Conservation (phyloP, 164 flowering plant species). For the Liquidambar formosana region DNA sequence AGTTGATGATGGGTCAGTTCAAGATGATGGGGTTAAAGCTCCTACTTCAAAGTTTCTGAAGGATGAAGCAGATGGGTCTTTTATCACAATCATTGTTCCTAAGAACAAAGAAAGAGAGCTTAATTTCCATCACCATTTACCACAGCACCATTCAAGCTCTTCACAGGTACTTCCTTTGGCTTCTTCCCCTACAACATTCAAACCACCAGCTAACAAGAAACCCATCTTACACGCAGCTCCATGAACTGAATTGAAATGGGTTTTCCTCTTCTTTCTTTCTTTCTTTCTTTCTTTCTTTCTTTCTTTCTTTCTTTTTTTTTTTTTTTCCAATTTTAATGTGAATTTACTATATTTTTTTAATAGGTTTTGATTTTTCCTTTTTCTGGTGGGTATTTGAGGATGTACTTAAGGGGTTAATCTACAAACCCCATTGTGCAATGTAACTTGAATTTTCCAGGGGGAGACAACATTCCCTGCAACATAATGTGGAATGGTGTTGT, state of each 20-base stretch:
- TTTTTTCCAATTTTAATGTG: not conserved
- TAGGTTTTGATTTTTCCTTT: not conserved
- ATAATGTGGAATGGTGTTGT: slow-evolving; percentile 16
- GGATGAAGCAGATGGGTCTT: slow-evolving; percentile 30
- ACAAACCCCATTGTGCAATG: slow-evolving; percentile 7
- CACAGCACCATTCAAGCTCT: slow-evolving; percentile 26
- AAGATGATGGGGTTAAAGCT: slow-evolving; percentile 19
- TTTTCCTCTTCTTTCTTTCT: slow-evolving; percentile 7
- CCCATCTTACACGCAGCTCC: not conserved
- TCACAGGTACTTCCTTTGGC: slow-evolving; percentile 29
- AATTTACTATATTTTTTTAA: not conserved
- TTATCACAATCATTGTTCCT: slow-evolving; percentile 33
- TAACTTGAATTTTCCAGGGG: no score
- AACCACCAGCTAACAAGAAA: slow-evolving; percentile 13
- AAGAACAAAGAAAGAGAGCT: slow-evolving; percentile 19
- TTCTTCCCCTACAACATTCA: slow-evolving; percentile 28
- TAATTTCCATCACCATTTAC: slow-evolving; percentile 8
- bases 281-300: no score
- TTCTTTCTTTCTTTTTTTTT: no score
- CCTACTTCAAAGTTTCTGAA: no score
- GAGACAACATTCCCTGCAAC: slow-evolving; percentile 11
- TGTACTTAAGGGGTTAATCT: not conserved
- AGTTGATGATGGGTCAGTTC: slow-evolving; percentile 17
- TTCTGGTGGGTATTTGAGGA: slow-evolving; percentile 9
- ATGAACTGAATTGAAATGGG: not conserved